phyloP scores from a whole-genome alignment of 306 rosid genomes.

The Mimosa pudica region DNA sequence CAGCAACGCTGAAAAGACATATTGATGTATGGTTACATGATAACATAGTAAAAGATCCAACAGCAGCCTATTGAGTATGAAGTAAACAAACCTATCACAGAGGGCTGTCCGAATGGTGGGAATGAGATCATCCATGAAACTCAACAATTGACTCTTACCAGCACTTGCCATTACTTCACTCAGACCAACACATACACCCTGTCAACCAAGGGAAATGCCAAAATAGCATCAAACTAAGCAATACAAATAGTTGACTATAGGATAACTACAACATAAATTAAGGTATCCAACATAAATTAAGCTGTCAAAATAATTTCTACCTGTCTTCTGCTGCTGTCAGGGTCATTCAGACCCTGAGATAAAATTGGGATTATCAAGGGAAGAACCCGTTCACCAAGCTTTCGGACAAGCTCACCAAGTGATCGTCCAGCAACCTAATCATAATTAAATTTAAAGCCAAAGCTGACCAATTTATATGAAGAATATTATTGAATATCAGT shows the following conservation, averaged over 20 bases:
- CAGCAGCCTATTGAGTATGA: conserved; percentile 17
- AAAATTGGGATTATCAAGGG: conserved; percentile 94
- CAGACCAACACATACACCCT: conserved; percentile 98
- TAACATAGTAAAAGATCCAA: conserved; percentile 6
- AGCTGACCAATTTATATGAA: background rate
- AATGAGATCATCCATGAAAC: conserved; percentile 94
- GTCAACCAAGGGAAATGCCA: conserved; percentile 27
- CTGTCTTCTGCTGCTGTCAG: conserved; percentile 81
- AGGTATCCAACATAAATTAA: background rate
- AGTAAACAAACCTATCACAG: conserved; percentile 74
- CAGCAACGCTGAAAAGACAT: conserved; percentile 59
- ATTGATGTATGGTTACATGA: conserved; percentile 28
- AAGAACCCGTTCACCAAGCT: conserved; percentile 98
- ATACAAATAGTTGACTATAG: background rate
- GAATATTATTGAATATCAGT: conserved; percentile 19
- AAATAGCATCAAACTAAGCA: conserved; percentile 31
- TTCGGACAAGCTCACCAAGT: conserved; percentile 96
- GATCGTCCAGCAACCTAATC: conserved; percentile 93
- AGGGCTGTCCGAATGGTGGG: conserved; percentile 94
- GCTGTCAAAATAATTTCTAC: conserved; percentile 43
- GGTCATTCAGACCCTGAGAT: conserved; percentile 79
- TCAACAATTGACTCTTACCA: conserved; percentile 86
- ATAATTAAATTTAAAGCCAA: conserved; percentile 30
- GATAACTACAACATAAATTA: background rate
- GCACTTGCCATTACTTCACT: conserved; percentile 99